A percentile compares a stretch with the other conserved stretches of the same genome.
Evolutionary conservation across 1,139 yeast species (phyloP).

Genomic region (Starmera stellimalicola): DNA sequence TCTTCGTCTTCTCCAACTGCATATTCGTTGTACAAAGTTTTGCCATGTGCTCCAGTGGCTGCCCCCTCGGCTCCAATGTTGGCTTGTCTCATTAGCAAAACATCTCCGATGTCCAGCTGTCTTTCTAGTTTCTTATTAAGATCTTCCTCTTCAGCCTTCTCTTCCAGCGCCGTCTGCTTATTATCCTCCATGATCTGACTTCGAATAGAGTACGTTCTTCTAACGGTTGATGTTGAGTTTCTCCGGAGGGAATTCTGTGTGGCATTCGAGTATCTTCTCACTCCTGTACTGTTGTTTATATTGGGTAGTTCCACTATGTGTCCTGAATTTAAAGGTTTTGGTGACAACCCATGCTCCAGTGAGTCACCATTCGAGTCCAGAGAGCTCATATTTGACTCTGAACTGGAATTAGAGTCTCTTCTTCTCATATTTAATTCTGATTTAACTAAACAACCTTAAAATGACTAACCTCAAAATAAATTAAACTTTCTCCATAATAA

Average conservation of each 20-base stretch:
- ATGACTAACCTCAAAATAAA: no score
- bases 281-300: background rate
- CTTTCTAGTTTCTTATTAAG: background rate
- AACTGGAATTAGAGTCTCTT: background rate
- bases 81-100: background rate
- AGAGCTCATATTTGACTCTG: background rate
- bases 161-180: background rate
- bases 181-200: background rate
- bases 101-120: conserved; percentile 1
- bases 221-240: background rate
- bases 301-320: background rate
- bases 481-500: no score
- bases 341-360: background rate
- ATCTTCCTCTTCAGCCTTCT: background rate
- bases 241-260: background rate
- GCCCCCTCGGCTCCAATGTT: background rate
- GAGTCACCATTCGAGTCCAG: background rate
- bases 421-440: no score
- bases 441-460: no score
- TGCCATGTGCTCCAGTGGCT: background rate
- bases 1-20: background rate
- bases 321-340: background rate
- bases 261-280: background rate
- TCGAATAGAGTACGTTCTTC: background rate
- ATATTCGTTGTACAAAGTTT: background rate